Percentiles rank a stretch among this genome's conserved stretches.
Conservation (phyloP, 2,329 filamentous ascomycete species). For the Ophiostoma ulmi region DNA sequence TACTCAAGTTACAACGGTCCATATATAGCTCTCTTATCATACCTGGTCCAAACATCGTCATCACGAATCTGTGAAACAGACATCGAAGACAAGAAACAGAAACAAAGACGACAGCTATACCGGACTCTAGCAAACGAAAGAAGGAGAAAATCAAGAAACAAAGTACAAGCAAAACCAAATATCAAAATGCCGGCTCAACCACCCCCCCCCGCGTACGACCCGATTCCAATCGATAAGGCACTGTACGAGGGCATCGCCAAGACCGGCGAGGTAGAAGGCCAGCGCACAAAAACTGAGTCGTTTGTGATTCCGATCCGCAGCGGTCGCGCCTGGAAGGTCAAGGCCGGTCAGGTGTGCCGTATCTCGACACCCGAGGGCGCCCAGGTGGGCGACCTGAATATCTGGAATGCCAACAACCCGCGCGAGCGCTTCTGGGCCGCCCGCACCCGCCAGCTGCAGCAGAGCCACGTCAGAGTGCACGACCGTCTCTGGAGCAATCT, state of each 20-base stretch:
- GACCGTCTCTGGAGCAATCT: conserved; percentile 74
- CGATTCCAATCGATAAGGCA: conserved; percentile 12
- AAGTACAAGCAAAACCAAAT: neutral
- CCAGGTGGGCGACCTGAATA: conserved; percentile 79
- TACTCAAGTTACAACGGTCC: neutral
- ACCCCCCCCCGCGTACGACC: conserved; percentile 17
- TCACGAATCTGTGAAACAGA: neutral
- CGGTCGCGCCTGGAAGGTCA: conserved; percentile 66
- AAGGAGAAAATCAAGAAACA: neutral
- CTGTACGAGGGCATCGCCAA: conserved; percentile 15
- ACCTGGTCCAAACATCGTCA: neutral
- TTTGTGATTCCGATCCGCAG: conserved; percentile 68
- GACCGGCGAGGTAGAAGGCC: neutral
- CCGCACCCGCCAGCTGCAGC: conserved; percentile 72
- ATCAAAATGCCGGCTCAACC: conserved; percentile 7
- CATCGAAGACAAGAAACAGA: neutral
- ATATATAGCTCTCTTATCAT: neutral
- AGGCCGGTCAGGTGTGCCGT: conserved; percentile 62
- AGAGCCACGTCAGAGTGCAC: conserved; percentile 64
- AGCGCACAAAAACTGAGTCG: conserved; percentile 3
- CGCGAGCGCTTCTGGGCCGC: conserved; percentile 78
- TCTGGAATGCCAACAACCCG: conserved; percentile 73
- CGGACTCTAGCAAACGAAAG: neutral
- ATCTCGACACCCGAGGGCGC: conserved; percentile 72
- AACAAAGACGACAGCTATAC: neutral